Evolutionary conservation across 2,329 filamentous ascomycete species (phyloP), one percentile per base, ranked within the genome.

Genomic region (Monosporascus cannonballus): DNA sequence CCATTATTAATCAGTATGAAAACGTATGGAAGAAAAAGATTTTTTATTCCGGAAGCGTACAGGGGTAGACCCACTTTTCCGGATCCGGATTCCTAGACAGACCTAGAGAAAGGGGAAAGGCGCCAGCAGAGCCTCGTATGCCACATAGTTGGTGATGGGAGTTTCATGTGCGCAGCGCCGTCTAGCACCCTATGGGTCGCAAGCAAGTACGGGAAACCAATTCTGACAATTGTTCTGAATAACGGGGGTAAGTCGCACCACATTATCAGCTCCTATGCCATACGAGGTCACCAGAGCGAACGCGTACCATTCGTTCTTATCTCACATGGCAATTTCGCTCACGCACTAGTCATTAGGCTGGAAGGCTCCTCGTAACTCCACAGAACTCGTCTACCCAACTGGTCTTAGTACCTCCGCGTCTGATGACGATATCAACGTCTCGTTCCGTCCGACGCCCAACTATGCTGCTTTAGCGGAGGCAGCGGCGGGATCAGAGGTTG

Each of bases 101-200:
- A 85, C 48, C 67, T 69, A 2, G 69, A 76, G 54, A 71, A 76
- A 37, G 75, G 77, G 7, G 76, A 73, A 0, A 65, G 59, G 1
- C 71, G 71, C 44, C 78, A 51, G 49, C 61, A 56, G 42, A 63
- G 55, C 48, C 69, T 76, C 24, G 75, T 79, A 0, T 75, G 74
- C 50, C 76, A 77, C 41, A 67, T 79, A 36, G 75, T 78, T 0
- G 76, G 76, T 22, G 76, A 79, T 49, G 76, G 76, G 0, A 76
- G 72, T 2, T 77, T 73, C 52, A 69, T 79, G 56, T 79, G 76
- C 51, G 71, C 71, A 1, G 74, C 77, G 0, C 76, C 76, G 0
- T 72, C 71, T 0, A 78, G 70, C 22, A 75, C 76, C 27, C 69
- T 77, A 49, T 79, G 76, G 76, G 75, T 78, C 34, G 68, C 72